A percentile compares a stretch with the other conserved stretches of the same genome.
These are phyloP conservation scores for Aureobasidium sp. DNA, from an alignment of 2,329 filamentous ascomycete species.

Conservation along the genomic window DNA sequence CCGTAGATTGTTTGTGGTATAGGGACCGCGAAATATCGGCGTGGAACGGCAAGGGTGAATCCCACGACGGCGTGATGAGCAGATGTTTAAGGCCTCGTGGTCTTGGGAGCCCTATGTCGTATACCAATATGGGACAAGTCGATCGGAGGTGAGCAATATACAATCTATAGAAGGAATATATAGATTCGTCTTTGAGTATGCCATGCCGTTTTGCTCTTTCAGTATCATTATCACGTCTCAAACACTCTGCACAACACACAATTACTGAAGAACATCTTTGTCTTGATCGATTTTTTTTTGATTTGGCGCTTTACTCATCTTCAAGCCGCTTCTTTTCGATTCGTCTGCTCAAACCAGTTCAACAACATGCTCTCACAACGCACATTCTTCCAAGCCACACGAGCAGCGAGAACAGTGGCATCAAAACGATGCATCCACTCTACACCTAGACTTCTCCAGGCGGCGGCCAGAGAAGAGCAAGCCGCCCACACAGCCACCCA, in stretches of 20 bases:
- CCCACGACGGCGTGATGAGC: conserved; percentile 9
- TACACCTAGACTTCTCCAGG: background rate
- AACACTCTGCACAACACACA: background rate
- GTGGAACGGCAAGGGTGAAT: background rate
- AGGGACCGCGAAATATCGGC: background rate
- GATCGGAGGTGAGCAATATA: background rate
- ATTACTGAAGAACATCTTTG: background rate
- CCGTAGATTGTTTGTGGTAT: background rate
- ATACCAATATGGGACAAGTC: background rate
- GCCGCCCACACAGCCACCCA: background rate
- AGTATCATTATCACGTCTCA: background rate
- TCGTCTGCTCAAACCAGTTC: too few relatives aligned
- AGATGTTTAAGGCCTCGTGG: background rate
- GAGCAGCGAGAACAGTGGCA: background rate
- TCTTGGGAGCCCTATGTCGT: background rate
- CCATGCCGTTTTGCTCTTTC: background rate
- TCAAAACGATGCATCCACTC: background rate
- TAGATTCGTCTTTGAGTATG: background rate
- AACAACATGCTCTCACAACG: background rate
- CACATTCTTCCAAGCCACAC: background rate
- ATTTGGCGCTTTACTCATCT: too few relatives aligned
- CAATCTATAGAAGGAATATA: background rate
- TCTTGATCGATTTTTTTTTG: background rate
- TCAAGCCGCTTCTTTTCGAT: too few relatives aligned
- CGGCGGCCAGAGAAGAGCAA: conserved; percentile 1